Percentiles rank a stretch among this genome's conserved stretches.
Conservation (phyloP, 768 basidiomycete species). For the Daedalea quercina region DNA sequence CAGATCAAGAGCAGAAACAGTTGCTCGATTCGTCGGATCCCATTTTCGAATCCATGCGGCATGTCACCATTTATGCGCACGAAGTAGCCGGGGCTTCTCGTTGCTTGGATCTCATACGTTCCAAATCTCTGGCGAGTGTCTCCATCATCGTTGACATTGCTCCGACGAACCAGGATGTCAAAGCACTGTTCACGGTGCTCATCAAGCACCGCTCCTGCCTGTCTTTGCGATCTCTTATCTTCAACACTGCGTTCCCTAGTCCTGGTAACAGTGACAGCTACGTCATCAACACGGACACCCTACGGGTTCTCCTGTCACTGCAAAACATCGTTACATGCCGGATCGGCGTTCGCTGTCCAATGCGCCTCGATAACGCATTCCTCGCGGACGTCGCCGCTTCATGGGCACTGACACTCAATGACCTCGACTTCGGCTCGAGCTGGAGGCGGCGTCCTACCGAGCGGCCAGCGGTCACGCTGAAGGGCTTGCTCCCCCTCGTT, state of each 20-base stretch:
- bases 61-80: not conserved
- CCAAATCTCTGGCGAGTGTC: not conserved
- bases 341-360: slow-evolving; percentile 5
- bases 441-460: slow-evolving; percentile 1
- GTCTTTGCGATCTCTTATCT: not conserved
- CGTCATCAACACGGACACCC: slow-evolving; percentile 1
- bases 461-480: slow-evolving; percentile 3
- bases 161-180: not conserved
- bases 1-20: not conserved
- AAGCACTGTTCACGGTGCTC: slow-evolving; percentile 1
- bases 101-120: not conserved
- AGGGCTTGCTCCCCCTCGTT: slow-evolving; percentile 9
- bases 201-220: not conserved
- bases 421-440: slow-evolving; percentile 6
- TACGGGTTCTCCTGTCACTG: slow-evolving; percentile 7
- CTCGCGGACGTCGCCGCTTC: slow-evolving; percentile 5
- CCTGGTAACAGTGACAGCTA: not conserved
- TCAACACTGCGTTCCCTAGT: not conserved
- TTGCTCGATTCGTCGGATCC: not conserved
- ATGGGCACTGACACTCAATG: slow-evolving; percentile 5
- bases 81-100: not conserved
- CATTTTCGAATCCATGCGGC: slow-evolving; percentile 5
- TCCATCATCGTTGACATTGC: not conserved
- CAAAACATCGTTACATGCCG: not conserved
- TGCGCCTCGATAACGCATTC: slow-evolving; percentile 9